phyloP scores from a whole-genome alignment of 225 moss, liverwort and hornwort genomes.

The Sphagnum tenellum region DNA sequence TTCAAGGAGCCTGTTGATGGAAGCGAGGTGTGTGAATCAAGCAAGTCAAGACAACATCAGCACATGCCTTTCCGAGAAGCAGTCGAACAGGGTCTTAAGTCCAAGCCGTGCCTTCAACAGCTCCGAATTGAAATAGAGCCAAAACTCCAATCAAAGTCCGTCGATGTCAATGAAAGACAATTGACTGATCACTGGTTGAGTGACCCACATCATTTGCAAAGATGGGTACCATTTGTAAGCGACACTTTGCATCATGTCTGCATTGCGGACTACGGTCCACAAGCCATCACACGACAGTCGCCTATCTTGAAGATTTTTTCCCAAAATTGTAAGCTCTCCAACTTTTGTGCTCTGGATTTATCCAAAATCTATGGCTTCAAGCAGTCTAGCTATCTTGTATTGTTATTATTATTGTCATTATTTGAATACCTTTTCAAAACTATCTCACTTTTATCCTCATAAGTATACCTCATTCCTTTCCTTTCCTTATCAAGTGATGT shows the following conservation, averaged over 20 bases:
- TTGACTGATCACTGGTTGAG: slow-evolving; percentile 31
- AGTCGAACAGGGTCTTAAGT: not conserved
- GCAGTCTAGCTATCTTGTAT: too few species aligned
- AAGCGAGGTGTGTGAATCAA: too few species aligned
- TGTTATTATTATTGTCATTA: too few species aligned
- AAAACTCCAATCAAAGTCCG: slow-evolving; percentile 22
- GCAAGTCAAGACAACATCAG: too few species aligned
- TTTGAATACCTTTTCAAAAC: too few species aligned
- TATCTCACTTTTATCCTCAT: too few species aligned
- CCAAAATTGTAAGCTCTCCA: slow-evolving; percentile 17
- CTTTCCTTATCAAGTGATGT: too few species aligned
- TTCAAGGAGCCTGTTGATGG: too few species aligned
- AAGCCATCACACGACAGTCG: slow-evolving; percentile 33
- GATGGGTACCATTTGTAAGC: slow-evolving; percentile 7
- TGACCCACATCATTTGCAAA: slow-evolving; percentile 12
- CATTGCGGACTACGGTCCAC: slow-evolving; percentile 41
- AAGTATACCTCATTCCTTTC: too few species aligned
- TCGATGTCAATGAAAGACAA: slow-evolving; percentile 16
- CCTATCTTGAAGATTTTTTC: slow-evolving; percentile 19
- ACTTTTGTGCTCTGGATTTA: too few species aligned
- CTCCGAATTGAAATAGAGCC: slow-evolving; percentile 31
- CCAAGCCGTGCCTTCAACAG: slow-evolving; percentile 5
- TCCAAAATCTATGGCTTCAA: too few species aligned
- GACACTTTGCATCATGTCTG: slow-evolving; percentile 20
- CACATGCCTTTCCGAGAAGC: slow-evolving; percentile 4